Base-by-base conservation (phyloP, 2,329 filamentous ascomycete species). In the Talaromyces sp. region DNA sequence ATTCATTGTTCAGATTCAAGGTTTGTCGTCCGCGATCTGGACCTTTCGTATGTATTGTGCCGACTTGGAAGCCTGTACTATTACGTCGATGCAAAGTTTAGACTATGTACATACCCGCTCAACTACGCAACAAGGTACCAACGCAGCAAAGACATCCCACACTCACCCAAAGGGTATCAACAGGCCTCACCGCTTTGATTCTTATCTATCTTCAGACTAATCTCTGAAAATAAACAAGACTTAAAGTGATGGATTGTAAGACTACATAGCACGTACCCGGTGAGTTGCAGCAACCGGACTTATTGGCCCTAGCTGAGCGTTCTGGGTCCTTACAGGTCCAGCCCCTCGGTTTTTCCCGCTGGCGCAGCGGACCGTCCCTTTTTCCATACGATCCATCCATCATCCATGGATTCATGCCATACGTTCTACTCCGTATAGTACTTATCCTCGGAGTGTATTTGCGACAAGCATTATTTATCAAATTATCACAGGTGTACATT, bases 331-430 rank as follows among this genome's bases (percentile, higher is more conserved):
- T 22, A 62, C 22, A 22, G 64, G 59, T 33, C 64, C 60, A 66
- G 52, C 64, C 64, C 37, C 64, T 31, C 43, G 41, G 43, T 33
- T 66, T 65, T 60, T 50, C 45, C 58, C 56, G 33, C 22, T 43
- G 50, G 37, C 45, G 47, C 62, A 31, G 54, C 62, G 62, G 62
- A 59, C 62, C 60, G 58, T 62, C 64, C 60, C 59, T 59, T 45
- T 24, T 31, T 58, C 35, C 60, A 24, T 63, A 4, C 45, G 33
- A 1, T 22, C 22, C 22, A 22, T 43, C 37, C n/a, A 35, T 37
- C 47, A 50, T n/a, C 49, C 49, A 52, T 52, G 14, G 49, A 33
- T 16, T 50, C 47, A 31, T 31, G 24, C 8, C 47, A 50, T n/a
- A 16, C 22, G 35, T 37, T 8, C 13, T 37, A 31, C 7, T 6